Base-by-base conservation (phyloP, 768 basidiomycete genomes). In the Tricholoma terreum region DNA sequence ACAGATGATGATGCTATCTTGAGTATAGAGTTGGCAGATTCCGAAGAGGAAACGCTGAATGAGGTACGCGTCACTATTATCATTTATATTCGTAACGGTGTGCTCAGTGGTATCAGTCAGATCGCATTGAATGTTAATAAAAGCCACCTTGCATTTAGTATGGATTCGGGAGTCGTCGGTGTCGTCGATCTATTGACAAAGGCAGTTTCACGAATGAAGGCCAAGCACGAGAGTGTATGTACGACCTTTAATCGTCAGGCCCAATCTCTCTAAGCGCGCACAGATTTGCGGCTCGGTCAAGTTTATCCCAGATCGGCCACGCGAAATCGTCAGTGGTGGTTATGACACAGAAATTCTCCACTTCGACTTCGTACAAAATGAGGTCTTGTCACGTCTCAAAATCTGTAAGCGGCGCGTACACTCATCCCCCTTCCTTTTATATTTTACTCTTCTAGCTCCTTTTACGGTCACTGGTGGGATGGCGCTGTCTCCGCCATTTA, bases 251-350 rank as follows among this genome's bases (percentile, higher is more conserved):
- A 14, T 27, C 43, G 54, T 8, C 19, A n/a, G 35, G 19, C 4
- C 56, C 17, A 38, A 8, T 35, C 53, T 49, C 56, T 52, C 52
- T 54, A 14, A 51, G 19, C 19, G 51, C 43, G n/a, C 58, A 34
- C 63, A 92, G 90, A 82, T 93, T 11, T 90, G 87, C 48, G 84
- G 82, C 10, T 79, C 80, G 15, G 84, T 88, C 36, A 81, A 75
- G 58, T 92, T 90, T 67, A 82, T 93, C 57, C 86, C 89, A 6
- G 80, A 80, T 65, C 77, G 89, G 21, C 83, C 88, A 3, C 78
- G 75, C 42, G 92, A 93, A 67, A 65, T 91, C 11, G 77, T 94
- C 21, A 90, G 87, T 58, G 90, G 84, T 5, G 91, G 91, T 1
- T 92, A 88, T 63, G 92, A 94, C 62, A 81, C 77, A 38, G 71